phyloP scores from a whole-genome alignment of 176 grass and related monocot genomes.

The Alopecurus myosuroides region DNA sequence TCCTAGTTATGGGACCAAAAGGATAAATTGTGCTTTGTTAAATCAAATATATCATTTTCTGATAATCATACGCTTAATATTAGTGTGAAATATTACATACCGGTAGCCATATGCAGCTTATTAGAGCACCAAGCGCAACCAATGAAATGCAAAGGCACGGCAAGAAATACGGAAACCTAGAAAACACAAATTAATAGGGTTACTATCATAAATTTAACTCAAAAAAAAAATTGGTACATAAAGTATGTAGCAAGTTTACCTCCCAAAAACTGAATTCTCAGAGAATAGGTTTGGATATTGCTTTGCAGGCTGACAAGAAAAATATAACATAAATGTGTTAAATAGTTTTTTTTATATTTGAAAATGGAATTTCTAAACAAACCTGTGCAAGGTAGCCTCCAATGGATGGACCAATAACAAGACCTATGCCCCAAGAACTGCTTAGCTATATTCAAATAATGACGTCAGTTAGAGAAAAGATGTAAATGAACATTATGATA shows the following conservation, averaged over 20 bases:
- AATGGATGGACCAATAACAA: conserved; percentile 74
- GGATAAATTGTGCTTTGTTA: neutral
- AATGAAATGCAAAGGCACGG: conserved; percentile 69
- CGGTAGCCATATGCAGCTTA: conserved; percentile 68
- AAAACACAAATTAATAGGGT: neutral
- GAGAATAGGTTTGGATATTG: conserved; percentile 71
- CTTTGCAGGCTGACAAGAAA: conserved; percentile 51
- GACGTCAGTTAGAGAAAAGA: neutral
- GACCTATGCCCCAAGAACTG: conserved; percentile 53
- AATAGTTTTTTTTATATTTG: neutral
- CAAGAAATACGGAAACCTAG: conserved; percentile 83
- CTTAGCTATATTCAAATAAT: conserved; percentile 21
- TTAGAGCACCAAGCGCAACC: conserved; percentile 44
- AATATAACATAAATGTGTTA: neutral
- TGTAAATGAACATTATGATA: neutral
- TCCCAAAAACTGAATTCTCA: conserved; percentile 42
- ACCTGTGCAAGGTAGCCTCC: conserved; percentile 78
- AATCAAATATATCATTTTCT: neutral
- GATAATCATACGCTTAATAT: neutral
- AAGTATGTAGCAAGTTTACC: conserved; percentile 33
- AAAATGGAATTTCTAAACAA: neutral
- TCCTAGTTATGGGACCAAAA: neutral
- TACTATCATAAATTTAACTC: neutral
- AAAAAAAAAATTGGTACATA: no score
- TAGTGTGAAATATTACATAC: conserved; percentile 33